Percentiles rank a stretch among this genome's conserved stretches.
Conservation (phyloP, 2,329 filamentous ascomycete species). For the Kalaharituber pfeilii region DNA sequence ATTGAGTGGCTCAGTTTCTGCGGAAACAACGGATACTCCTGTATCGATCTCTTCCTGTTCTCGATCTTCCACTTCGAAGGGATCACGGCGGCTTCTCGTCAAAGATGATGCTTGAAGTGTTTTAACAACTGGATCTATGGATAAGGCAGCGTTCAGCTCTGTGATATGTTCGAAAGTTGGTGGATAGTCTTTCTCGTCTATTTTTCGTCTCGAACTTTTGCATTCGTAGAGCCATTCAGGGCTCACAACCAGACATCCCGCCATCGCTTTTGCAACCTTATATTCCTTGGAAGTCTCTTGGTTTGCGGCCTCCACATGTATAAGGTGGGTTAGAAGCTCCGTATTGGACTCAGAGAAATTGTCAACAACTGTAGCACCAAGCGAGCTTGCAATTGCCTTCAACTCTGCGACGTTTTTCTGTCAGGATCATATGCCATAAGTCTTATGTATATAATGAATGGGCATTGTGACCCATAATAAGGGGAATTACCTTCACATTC, state of each 20-base stretch:
- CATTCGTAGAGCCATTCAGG: slow-evolving; percentile 13
- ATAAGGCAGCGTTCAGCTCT: slow-evolving; percentile 9
- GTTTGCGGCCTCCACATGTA: slow-evolving; percentile 7
- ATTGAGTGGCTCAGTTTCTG: background rate
- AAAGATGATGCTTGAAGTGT: background rate
- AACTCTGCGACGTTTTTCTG: slow-evolving; percentile 10
- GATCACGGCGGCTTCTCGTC: background rate
- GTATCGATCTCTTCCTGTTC: background rate
- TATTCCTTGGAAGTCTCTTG: slow-evolving; percentile 12
- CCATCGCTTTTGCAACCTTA: slow-evolving; percentile 8
- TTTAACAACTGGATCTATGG: background rate
- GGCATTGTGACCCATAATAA: slow-evolving; percentile 9
- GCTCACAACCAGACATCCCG: slow-evolving; percentile 12
- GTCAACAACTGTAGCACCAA: slow-evolving; percentile 13
- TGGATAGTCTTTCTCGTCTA: slow-evolving; percentile 13
- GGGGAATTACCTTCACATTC: background rate
- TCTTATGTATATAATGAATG: slow-evolving; percentile 11
- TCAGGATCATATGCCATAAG: background rate
- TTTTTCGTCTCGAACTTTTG: slow-evolving; percentile 4
- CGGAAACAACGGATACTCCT: background rate
- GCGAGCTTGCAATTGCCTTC: slow-evolving; percentile 8
- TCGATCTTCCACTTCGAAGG: background rate
- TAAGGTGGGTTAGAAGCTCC: slow-evolving; percentile 12
- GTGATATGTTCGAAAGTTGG: background rate
- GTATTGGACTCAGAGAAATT: slow-evolving; percentile 9